phyloP scores from a whole-genome alignment of 495 filamentous ascomycete species.

The Xylaria nigripes region DNA sequence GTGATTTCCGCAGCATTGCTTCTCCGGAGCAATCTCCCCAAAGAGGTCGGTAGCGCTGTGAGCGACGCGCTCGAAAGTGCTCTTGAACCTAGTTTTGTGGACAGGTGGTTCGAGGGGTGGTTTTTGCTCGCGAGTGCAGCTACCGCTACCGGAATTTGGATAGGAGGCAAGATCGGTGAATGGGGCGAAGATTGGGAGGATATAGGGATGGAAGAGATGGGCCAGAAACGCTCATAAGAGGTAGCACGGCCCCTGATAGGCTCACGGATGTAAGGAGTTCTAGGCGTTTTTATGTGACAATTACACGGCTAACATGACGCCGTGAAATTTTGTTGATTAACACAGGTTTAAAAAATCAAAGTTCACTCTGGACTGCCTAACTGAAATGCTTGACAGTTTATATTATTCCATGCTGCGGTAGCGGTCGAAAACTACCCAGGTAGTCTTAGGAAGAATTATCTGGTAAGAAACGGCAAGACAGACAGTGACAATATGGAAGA shows the following conservation, averaged over 20 bases:
- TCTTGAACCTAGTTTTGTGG: constrained; percentile 62
- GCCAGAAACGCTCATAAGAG: constrained; percentile 48
- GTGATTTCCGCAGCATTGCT: constrained; percentile 68
- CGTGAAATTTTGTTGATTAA: neutral
- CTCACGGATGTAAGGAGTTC: constrained; percentile 4
- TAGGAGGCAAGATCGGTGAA: constrained; percentile 52
- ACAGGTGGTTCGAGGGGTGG: constrained; percentile 81
- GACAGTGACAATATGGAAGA: too few species aligned
- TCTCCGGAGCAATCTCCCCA: constrained; percentile 62
- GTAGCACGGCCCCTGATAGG: neutral
- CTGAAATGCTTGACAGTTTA: too few species aligned
- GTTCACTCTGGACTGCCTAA: too few species aligned
- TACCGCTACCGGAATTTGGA: constrained; percentile 59
- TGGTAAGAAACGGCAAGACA: too few species aligned
- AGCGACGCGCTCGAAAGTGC: constrained; percentile 63
- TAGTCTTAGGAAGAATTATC: too few species aligned
- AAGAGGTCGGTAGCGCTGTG: constrained; percentile 61
- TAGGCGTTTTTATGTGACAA: constrained; percentile 9
- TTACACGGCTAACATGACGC: neutral
- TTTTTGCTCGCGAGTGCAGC: constrained; percentile 55
- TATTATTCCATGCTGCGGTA: too few species aligned
- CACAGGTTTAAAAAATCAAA: too few species aligned
- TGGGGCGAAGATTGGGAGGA: constrained; percentile 55
- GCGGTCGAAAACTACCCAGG: too few species aligned
- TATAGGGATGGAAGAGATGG: constrained; percentile 59